Evolutionary conservation across 2,329 filamentous ascomycete species (phyloP).

Genomic region (Alternaria solani): DNA sequence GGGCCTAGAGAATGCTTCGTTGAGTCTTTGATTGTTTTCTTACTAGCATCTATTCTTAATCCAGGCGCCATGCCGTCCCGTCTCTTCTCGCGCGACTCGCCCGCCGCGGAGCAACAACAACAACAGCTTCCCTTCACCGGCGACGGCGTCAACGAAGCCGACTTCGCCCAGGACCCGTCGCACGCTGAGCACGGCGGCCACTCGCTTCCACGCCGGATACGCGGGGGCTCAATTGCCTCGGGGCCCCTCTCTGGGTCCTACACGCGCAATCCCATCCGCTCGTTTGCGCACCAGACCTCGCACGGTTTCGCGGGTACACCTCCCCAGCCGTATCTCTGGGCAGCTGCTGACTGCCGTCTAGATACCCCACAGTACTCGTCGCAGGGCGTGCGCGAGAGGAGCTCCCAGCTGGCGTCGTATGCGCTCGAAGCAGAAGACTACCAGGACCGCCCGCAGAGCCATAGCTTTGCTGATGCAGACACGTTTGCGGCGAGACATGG

Average conservation of each 20-base stretch:
- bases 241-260: constrained; percentile 40
- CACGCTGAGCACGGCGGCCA: constrained; percentile 34
- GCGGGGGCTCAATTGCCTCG: constrained; percentile 35
- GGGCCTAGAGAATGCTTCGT: constrained; percentile 12
- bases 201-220: constrained; percentile 38
- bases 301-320: constrained; percentile 66
- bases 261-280: constrained; percentile 69
- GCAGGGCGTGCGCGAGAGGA: constrained; percentile 82
- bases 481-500: constrained; percentile 24
- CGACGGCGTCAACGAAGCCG: constrained; percentile 40
- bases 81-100: constrained; percentile 30
- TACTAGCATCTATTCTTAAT: background rate
- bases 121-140: constrained; percentile 43
- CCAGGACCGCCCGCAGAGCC: constrained; percentile 34
- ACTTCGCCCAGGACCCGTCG: constrained; percentile 33
- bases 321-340: background rate
- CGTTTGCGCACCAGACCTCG: constrained; percentile 73
- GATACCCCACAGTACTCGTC: constrained; percentile 78
- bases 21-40: constrained; percentile 7
- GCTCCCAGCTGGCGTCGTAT: constrained; percentile 84
- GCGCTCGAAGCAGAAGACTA: constrained; percentile 63
- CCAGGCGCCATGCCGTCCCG: constrained; percentile 32
- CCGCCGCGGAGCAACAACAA: constrained; percentile 22
- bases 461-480: constrained; percentile 40
- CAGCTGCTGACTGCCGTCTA: constrained; percentile 51